Percentiles rank a stretch among this genome's conserved stretches.
Conservation (phyloP, 148 eudicot genomes). For the Euryodendron excelsum region DNA sequence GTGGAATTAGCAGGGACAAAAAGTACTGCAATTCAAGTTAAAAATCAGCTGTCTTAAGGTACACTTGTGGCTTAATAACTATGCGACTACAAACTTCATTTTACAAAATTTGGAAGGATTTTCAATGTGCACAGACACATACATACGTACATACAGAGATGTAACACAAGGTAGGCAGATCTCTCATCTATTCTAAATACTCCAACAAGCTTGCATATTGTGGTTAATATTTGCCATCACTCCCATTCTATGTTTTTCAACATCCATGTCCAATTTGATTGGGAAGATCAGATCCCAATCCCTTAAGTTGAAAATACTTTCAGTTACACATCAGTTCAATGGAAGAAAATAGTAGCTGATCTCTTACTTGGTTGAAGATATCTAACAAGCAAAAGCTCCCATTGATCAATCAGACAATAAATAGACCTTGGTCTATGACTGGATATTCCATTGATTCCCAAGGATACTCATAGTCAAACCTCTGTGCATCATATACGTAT, state of each 20-base stretch:
- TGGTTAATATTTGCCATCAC: constrained; percentile 24
- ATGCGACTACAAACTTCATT: not conserved
- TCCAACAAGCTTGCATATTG: constrained; percentile 17
- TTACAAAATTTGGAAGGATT: not conserved
- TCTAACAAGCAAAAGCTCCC: constrained; percentile 4
- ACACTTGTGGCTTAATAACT: not conserved
- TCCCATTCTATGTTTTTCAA: constrained; percentile 26
- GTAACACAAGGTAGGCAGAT: not conserved
- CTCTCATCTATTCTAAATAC: not conserved
- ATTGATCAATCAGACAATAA: constrained; percentile 42
- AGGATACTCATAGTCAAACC: constrained; percentile 56
- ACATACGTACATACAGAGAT: constrained; percentile 3
- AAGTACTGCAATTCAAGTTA: not conserved
- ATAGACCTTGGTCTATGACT: constrained; percentile 67
- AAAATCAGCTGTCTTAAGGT: not conserved
- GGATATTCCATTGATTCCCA: constrained; percentile 60
- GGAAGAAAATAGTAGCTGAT: not conserved
- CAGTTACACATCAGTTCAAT: constrained; percentile 2
- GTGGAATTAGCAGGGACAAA: constrained; percentile 2
- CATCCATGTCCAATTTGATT: constrained; percentile 9
- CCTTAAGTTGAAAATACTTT: not conserved
- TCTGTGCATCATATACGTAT: constrained; percentile 35
- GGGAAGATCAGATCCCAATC: not conserved
- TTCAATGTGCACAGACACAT: not conserved
- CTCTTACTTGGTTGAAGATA: constrained; percentile 7